Evolutionary conservation across 805 yeast genomes (phyloP), one percentile per base, ranked within the genome.

Genomic region (Zygotorulaspora sp.): DNA sequence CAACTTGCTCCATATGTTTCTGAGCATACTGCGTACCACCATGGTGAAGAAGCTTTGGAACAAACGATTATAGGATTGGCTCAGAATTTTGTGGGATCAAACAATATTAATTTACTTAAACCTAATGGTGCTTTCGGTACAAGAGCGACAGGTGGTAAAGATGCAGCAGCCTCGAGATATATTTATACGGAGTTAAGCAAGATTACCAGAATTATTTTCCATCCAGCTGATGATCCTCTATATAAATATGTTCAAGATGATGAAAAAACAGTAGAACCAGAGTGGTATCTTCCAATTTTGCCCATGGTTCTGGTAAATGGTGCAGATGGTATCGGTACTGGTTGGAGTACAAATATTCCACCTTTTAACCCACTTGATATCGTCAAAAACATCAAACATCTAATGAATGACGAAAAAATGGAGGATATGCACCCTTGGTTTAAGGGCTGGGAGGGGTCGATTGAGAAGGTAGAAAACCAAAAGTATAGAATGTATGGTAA

Each of bases 61-160:
- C 95, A 83, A 60, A 87, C 98, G 0, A 89, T 92, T 57, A 77
- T 92, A 53, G 94, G 95, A 5, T 66, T 92, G 58, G 98, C 98
- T 1, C 98, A 92, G 61, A 88, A 87, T 61, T 92, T 85, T 57
- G 82, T 90, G 33, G 98, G 98, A 8, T 72, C 95, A 6, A 92
- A 92, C 56, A 92, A 92, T 55, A 65, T 92, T 50, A 83, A 92
- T 60, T 55, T 87, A 36, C 67, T 92, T 52, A 73, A 78, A 58
- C 98, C 98, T 32, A 84, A 83, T 59, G 98, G 98, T 71, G 81
- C 87, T 22, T 92, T 92, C 59, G 98, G 98, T 74, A 80, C 96
- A 1, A 78, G 98, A 65, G 89, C 92, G 17, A 73, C 86, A 17
- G 98, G 98, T 63, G 98, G 98, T 68, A 92, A 92, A 61, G 98